These are phyloP conservation scores for Neocatenulostroma microsporum DNA, from an alignment of 2,329 filamentous ascomycete species.

Conservation along the genomic window DNA sequence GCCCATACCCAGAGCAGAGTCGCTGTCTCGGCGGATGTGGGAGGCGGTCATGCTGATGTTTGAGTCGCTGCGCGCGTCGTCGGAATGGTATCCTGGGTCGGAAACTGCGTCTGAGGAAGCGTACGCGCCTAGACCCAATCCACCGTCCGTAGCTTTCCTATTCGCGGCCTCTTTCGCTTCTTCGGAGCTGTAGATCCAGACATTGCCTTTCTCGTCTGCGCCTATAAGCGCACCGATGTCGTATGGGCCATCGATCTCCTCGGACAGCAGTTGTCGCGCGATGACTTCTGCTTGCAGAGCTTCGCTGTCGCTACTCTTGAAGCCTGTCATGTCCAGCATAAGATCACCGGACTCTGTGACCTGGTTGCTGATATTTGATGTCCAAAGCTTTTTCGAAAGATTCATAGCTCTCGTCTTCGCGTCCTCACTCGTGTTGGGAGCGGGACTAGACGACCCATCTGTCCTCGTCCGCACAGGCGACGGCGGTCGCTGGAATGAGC, in stretches of 20 bases:
- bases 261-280: slow-evolving; percentile 81
- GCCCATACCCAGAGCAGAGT: slow-evolving; percentile 58
- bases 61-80: slow-evolving; percentile 57
- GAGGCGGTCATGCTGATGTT: slow-evolving; percentile 30
- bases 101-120: slow-evolving; percentile 72
- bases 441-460: slow-evolving; percentile 63
- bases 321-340: slow-evolving; percentile 97
- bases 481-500: slow-evolving; percentile 12
- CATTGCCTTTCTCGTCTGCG: slow-evolving; percentile 87
- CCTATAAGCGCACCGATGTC: slow-evolving; percentile 94
- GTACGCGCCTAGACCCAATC: slow-evolving; percentile 42
- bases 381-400: slow-evolving; percentile 78
- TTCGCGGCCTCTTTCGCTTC: slow-evolving; percentile 87
- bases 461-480: slow-evolving; percentile 18
- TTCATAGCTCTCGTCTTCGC: slow-evolving; percentile 76
- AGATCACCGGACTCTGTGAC: slow-evolving; percentile 90
- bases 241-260: slow-evolving; percentile 90
- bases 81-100: slow-evolving; percentile 92
- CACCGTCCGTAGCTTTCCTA: slow-evolving; percentile 45
- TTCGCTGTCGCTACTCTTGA: slow-evolving; percentile 90
- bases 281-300: slow-evolving; percentile 87
- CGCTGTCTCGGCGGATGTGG: slow-evolving; percentile 62
- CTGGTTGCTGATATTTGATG: slow-evolving; percentile 83
- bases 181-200: slow-evolving; percentile 99
- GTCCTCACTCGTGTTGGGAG: slow-evolving; percentile 61